Base-by-base conservation (phyloP, 768 basidiomycete species). In the Pleurotus ostreatus region DNA sequence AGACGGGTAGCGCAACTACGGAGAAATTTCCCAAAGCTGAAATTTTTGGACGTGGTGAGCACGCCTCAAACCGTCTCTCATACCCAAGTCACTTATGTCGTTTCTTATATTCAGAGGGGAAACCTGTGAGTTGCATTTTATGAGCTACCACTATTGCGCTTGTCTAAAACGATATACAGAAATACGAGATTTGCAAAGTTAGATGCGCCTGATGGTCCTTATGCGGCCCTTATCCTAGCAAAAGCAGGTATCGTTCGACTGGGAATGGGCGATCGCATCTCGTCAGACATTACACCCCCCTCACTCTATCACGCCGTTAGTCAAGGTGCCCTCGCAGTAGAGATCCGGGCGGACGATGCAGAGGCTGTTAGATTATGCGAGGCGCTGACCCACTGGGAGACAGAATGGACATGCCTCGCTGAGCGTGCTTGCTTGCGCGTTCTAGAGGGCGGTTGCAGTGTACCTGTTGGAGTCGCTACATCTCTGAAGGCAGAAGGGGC, bases 381-480 rank as follows among this genome's bases (percentile, higher is more conserved):
- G 34, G 76, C 74, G 22, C 68, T 94, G 46, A 91, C 83, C 1
- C 90, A 97, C 67, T 82, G 84, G 73, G 76, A 80, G 67, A 94
- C 93, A 0, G 78, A 84, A 46, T 92, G 86, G 86, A 73, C 66
- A 55, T 92, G 88, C 64, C 73, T 80, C 22, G 93, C 94, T 1
- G 97, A 99, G 71, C 83, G 97, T 12, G 90, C 88, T 1, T 88
- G 90, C 70, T 75, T 98, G 60, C 78, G 88, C n/a, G 86, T 88
- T 20, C 77, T 98, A 52, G 97, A 98, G 70, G 97, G 97, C 25
- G 97, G 97, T 22, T 99, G 97, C 72, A 94, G 92, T 59, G 95
- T 99, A 0, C 96, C 96, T 2, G 94, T 99, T 13, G 96, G 95
- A 3, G 86, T 92, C 25, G 74, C 78, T 49, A 85, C 83, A 25